Evolutionary conservation across 2,329 filamentous ascomycete species (phyloP).

Genomic region (Colletotrichum sp.): DNA sequence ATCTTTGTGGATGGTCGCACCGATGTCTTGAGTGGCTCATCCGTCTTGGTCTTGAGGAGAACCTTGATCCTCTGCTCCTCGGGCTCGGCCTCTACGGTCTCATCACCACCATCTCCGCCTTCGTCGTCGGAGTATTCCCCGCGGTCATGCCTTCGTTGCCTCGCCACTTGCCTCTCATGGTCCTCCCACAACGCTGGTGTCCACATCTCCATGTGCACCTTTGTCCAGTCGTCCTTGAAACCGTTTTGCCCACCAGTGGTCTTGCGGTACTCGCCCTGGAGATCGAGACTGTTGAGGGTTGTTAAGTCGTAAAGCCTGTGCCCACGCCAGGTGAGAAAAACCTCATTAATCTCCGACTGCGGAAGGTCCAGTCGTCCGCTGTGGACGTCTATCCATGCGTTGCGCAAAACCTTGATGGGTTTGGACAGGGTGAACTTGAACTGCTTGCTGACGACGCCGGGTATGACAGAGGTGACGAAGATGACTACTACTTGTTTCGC

Average conservation of each 20-base stretch:
- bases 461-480: slow-evolving; percentile 66
- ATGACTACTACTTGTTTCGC: slow-evolving; percentile 30
- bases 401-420: slow-evolving; percentile 67
- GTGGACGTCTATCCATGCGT: slow-evolving; percentile 73
- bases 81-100: slow-evolving; percentile 21
- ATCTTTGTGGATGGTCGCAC: slow-evolving; percentile 62
- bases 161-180: slow-evolving; percentile 53
- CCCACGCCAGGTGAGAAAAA: slow-evolving; percentile 82
- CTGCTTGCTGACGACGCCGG: slow-evolving; percentile 58
- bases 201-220: slow-evolving; percentile 79
- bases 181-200: slow-evolving; percentile 65
- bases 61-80: slow-evolving; percentile 49
- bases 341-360: slow-evolving; percentile 47
- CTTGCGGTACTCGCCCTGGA: slow-evolving; percentile 48
- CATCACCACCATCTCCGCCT: slow-evolving; percentile 22
- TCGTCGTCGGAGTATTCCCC: slow-evolving; percentile 42
- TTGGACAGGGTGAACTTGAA: slow-evolving; percentile 71
- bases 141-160: slow-evolving; percentile 44
- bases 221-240: slow-evolving; percentile 53
- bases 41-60: slow-evolving; percentile 56
- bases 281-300: slow-evolving; percentile 71
- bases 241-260: slow-evolving; percentile 42
- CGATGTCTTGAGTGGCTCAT: slow-evolving; percentile 54
- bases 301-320: slow-evolving; percentile 77
- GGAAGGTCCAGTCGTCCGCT: slow-evolving; percentile 36